These are phyloP conservation scores for Dendrobium nobile DNA, from an alignment of 106 monocot species.

Conservation along the genomic window DNA sequence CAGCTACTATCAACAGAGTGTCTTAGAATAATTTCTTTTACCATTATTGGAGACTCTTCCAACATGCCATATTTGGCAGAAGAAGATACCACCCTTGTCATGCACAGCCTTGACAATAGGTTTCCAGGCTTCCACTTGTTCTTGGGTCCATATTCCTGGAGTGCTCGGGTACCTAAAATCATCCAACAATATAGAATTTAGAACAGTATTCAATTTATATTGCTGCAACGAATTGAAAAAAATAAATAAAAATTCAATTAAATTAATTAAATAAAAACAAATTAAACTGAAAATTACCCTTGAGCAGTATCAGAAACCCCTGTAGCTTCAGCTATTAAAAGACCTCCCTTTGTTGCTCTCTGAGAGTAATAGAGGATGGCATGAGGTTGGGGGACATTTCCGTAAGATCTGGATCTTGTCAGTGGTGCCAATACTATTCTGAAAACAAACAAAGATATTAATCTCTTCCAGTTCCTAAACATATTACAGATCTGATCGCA, in stretches of 20 bases:
- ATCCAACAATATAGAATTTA: background rate
- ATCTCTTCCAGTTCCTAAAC: too few species aligned
- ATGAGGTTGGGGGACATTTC: slow-evolving; percentile 26
- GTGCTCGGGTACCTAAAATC: slow-evolving; percentile 19
- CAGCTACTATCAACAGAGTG: too few species aligned
- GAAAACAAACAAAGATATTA: background rate
- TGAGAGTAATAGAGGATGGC: slow-evolving; percentile 32
- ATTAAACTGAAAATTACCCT: slow-evolving; percentile 7
- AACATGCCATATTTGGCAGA: slow-evolving; percentile 50
- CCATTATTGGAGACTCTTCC: slow-evolving; percentile 36
- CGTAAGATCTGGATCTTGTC: slow-evolving; percentile 28
- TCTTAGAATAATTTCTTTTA: background rate
- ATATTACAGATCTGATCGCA: too few species aligned
- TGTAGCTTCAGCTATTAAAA: slow-evolving; percentile 29
- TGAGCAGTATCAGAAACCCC: slow-evolving; percentile 25
- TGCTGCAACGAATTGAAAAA: background rate
- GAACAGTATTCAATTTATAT: too few species aligned
- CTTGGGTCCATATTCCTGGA: slow-evolving; percentile 48
- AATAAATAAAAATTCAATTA: too few species aligned
- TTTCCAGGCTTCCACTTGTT: slow-evolving; percentile 60
- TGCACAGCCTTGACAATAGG: slow-evolving; percentile 55
- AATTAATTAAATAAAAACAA: too few species aligned
- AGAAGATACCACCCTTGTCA: slow-evolving; percentile 41
- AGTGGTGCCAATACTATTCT: slow-evolving; percentile 20
- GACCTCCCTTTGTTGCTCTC: slow-evolving; percentile 23